Conservation (phyloP, 129 eudicot genomes). For the Oenanthe sinensis region DNA sequence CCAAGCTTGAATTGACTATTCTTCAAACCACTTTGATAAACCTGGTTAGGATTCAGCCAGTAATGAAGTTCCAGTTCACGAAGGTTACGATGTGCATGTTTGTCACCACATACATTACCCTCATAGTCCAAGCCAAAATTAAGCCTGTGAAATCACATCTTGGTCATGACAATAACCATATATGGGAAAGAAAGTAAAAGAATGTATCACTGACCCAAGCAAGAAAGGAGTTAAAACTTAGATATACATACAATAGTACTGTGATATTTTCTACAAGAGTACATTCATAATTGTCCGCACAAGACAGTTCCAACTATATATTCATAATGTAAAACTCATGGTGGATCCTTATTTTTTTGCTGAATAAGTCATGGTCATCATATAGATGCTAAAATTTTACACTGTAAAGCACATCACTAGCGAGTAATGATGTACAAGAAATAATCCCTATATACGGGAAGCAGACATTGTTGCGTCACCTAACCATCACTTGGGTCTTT, state of each 20-base stretch:
- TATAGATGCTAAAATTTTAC: not conserved
- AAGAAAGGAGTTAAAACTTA: not conserved
- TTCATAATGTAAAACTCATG: not conserved
- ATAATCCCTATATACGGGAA: not conserved
- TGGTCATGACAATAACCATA: not conserved
- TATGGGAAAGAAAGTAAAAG: not conserved
- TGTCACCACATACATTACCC: slow-evolving; percentile 92
- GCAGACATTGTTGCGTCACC: not conserved
- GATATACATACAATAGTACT: not conserved
- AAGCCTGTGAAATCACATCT: slow-evolving; percentile 43
- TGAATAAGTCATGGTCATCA: not conserved
- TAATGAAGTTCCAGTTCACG: slow-evolving; percentile 73
- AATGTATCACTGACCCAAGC: not conserved
- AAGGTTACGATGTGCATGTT: slow-evolving; percentile 59
- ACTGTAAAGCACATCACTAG: not conserved
- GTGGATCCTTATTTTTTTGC: not conserved
- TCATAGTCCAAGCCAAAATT: slow-evolving; percentile 81
- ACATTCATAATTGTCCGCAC: too few species aligned
- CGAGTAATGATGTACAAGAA: not conserved
- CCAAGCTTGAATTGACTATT: slow-evolving; percentile 45
- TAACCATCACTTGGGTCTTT: not conserved
- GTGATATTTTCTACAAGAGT: not conserved
- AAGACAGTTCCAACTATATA: not conserved
- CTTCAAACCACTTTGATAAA: slow-evolving; percentile 73
- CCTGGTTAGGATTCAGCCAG: slow-evolving; percentile 92